phyloP scores from a whole-genome alignment of 192 early-diverging fungal genomes.

The Hyaloraphidium curvatum region DNA sequence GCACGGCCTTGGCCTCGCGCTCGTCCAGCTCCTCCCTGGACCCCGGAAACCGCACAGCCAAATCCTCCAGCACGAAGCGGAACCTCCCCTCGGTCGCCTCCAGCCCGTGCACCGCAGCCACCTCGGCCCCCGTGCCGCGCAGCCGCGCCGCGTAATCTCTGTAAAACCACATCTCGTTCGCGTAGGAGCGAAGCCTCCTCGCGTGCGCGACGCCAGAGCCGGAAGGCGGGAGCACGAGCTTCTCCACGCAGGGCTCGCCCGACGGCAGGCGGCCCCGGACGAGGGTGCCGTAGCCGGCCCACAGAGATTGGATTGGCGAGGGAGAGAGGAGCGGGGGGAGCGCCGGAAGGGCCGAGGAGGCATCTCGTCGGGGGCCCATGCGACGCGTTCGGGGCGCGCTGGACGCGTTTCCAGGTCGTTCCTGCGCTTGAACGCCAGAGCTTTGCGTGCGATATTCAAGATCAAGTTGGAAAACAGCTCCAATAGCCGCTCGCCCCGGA shows the following conservation, averaged over 20 bases:
- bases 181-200: neutral
- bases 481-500: too few species aligned
- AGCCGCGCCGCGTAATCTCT: neutral
- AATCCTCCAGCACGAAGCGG: slow-evolving; percentile 8
- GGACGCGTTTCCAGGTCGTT: too few species aligned
- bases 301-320: too few species aligned
- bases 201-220: neutral
- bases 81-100: neutral
- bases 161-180: neutral
- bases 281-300: neutral
- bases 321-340: too few species aligned
- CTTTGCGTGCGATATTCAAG: too few species aligned
- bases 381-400: too few species aligned
- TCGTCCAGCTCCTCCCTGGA: neutral
- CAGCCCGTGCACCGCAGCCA: neutral
- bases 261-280: neutral
- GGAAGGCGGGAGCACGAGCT: neutral
- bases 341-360: too few species aligned
- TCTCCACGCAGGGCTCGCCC: neutral
- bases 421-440: too few species aligned
- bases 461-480: too few species aligned
- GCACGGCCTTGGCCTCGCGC: neutral
- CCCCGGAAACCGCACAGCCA: slow-evolving; percentile 3
- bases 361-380: too few species aligned
- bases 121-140: neutral